Evolutionary conservation across 2,329 filamentous ascomycete genomes (phyloP).

Genomic region (Monosporascus ibericus): DNA sequence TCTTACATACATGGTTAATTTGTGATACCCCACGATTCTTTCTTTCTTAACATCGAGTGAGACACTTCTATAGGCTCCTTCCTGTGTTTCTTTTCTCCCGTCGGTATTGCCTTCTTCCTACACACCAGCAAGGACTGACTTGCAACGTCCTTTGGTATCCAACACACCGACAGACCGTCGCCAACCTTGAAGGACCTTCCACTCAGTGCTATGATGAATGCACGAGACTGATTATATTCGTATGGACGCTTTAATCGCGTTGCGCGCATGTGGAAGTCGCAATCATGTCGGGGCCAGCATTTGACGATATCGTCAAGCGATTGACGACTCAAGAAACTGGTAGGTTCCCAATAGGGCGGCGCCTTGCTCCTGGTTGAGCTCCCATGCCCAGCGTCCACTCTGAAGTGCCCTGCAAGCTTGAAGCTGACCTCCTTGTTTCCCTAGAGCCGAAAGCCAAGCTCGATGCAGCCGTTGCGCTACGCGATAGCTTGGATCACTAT

Average conservation of each 20-base stretch:
- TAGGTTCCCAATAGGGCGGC: slow-evolving; percentile 27
- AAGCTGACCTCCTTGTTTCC: neutral
- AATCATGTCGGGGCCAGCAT: slow-evolving; percentile 54
- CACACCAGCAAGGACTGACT: neutral
- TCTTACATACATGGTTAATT: slow-evolving; percentile 10
- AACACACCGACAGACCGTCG: neutral
- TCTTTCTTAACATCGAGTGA: slow-evolving; percentile 6
- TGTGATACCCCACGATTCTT: slow-evolving; percentile 19
- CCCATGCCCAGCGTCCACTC: neutral
- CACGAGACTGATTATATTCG: slow-evolving; percentile 16
- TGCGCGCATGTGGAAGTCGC: slow-evolving; percentile 35
- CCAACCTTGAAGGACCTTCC: neutral
- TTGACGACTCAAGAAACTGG: slow-evolving; percentile 50
- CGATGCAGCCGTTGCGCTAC: slow-evolving; percentile 76
- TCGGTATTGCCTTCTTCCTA: neutral
- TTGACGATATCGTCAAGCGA: slow-evolving; percentile 59
- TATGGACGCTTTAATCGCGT: slow-evolving; percentile 16
- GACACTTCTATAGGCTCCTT: neutral
- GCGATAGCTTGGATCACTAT: slow-evolving; percentile 88
- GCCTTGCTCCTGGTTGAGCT: too few relatives aligned
- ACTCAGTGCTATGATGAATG: neutral
- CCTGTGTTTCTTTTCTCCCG: neutral
- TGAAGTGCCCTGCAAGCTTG: neutral
- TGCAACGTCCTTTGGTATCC: neutral
- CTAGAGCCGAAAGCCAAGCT: slow-evolving; percentile 76